Base-by-base conservation (phyloP, 2,329 filamentous ascomycete species). In the Proliferodiscus dingleyae region DNA sequence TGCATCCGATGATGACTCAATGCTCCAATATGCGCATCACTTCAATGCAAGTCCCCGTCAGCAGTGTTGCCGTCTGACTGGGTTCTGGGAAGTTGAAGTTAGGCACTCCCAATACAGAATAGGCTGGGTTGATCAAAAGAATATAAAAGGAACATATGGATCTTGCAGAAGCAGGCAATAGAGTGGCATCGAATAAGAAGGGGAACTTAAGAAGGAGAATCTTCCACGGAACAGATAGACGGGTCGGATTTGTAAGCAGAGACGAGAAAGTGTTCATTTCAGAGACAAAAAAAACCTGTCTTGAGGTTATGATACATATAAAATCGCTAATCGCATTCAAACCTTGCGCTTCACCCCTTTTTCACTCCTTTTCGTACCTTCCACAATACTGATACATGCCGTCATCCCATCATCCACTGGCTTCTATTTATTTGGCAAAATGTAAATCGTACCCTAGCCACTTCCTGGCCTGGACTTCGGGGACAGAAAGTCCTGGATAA, bases 381-480 rank as follows among this genome's bases (percentile, higher is more conserved):
- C 21, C 18, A n/a, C n/a, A n/a, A n/a, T 49, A 19, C 30, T 45
- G 18, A 34, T 49, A 46, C 46, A 54, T 46, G 13, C 37, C 39
- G 29, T 37, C 21, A 10, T 21, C 19, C 33, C 13, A 3, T 24
- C 36, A 30, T 6, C 18, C n/a, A n/a, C n/a, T n/a, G n/a, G n/a
- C n/a, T 13, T 24, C 36, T 37, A 41, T 51, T 45, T 64, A 98
- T 80, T 98, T 98, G 49, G 93, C 93, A 73, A 98, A 98, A 72
- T 98, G 93, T 64, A 98, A 76, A 66, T 98, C 93, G 66, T 97
- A 98, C 54, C 87, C 87, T 55, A 98, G 75, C 91, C 91, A 97
- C 75, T 96, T 96, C 67, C 93, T 83, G 52, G 83, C 78, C 52
- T 85, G 70, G 23, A 98, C 86, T 64, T 89, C 75, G 10, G 83